Percentiles rank a stretch among this genome's conserved stretches.
Evolutionary conservation across 805 yeast genomes (phyloP).

Genomic region (Alloascoidea hylecoeti): DNA sequence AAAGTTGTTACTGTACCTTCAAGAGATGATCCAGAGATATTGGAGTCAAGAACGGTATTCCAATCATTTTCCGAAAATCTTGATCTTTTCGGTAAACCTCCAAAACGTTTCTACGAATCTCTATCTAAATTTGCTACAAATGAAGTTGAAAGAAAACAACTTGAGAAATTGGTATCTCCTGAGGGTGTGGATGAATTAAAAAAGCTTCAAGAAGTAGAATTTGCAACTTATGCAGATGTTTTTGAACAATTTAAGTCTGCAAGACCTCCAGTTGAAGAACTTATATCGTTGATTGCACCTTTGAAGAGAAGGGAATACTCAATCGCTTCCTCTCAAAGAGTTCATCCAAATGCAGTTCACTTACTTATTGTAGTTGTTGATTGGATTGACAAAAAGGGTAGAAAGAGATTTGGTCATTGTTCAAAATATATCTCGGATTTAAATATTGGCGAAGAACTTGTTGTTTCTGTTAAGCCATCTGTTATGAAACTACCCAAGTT

Average conservation of each 20-base stretch:
- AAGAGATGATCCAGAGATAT: slow-evolving; percentile 37
- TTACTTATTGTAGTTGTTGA: slow-evolving; percentile 90
- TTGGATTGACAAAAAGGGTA: slow-evolving; percentile 80
- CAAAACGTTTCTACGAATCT: slow-evolving; percentile 83
- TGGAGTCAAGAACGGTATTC: slow-evolving; percentile 69
- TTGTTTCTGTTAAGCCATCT: slow-evolving; percentile 90
- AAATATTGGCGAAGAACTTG: slow-evolving; percentile 67
- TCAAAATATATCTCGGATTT: slow-evolving; percentile 81
- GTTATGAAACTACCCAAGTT: slow-evolving; percentile 92
- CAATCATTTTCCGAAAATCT: slow-evolving; percentile 70
- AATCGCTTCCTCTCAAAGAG: slow-evolving; percentile 88
- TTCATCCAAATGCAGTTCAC: slow-evolving; percentile 86
- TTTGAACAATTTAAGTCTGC: slow-evolving; percentile 71
- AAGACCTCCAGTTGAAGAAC: slow-evolving; percentile 57
- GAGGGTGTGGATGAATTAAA: slow-evolving; percentile 81
- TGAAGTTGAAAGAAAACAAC: slow-evolving; percentile 44
- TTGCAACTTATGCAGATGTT: slow-evolving; percentile 67
- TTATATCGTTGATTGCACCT: slow-evolving; percentile 65
- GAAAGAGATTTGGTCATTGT: slow-evolving; percentile 86
- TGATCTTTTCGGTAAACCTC: slow-evolving; percentile 90
- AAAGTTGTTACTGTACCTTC: slow-evolving; percentile 59
- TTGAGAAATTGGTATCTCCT: slow-evolving; percentile 53
- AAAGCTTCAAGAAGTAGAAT: slow-evolving; percentile 73
- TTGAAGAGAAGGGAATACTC: slow-evolving; percentile 96
- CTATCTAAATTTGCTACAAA: slow-evolving; percentile 63